Conservation (phyloP, 1,284 basidiomycete genomes). For the Malassezia psittaci region DNA sequence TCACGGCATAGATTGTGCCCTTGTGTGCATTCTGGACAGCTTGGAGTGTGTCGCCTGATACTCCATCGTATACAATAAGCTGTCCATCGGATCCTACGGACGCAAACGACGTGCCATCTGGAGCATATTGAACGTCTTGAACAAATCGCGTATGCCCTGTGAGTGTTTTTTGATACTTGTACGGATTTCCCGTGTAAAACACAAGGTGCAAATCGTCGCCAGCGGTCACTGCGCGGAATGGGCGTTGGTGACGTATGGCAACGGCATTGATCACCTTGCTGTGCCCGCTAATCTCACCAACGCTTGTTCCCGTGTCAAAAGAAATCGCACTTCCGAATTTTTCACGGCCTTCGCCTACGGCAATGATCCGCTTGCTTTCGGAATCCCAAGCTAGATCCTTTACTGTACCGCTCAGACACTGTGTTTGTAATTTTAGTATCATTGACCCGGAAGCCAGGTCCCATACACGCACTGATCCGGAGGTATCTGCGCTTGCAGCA, state of each 20-base stretch:
- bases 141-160: slow-evolving; percentile 81
- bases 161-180: slow-evolving; percentile 51
- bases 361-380: slow-evolving; percentile 81
- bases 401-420: slow-evolving; percentile 69
- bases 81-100: slow-evolving; percentile 87
- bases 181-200: slow-evolving; percentile 61
- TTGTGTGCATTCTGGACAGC: slow-evolving; percentile 37
- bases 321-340: slow-evolving; percentile 52
- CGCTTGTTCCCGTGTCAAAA: slow-evolving; percentile 63
- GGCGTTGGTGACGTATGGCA: slow-evolving; percentile 76
- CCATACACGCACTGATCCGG: slow-evolving; percentile 64
- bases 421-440: slow-evolving; percentile 59
- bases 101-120: slow-evolving; percentile 57
- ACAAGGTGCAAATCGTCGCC: slow-evolving; percentile 69
- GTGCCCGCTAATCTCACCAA: slow-evolving; percentile 88
- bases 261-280: slow-evolving; percentile 88
- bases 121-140: slow-evolving; percentile 76
- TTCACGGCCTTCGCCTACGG: slow-evolving; percentile 87
- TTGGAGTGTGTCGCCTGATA: slow-evolving; percentile 60
- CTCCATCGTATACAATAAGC: slow-evolving; percentile 80
- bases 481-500: slow-evolving; percentile 60
- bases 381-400: slow-evolving; percentile 94
- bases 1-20: slow-evolving; percentile 49
- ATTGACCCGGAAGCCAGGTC: slow-evolving; percentile 82
- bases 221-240: slow-evolving; percentile 63